Evolutionary conservation across 768 basidiomycete genomes (phyloP).

Genomic region (Rhizopogon rudus): DNA sequence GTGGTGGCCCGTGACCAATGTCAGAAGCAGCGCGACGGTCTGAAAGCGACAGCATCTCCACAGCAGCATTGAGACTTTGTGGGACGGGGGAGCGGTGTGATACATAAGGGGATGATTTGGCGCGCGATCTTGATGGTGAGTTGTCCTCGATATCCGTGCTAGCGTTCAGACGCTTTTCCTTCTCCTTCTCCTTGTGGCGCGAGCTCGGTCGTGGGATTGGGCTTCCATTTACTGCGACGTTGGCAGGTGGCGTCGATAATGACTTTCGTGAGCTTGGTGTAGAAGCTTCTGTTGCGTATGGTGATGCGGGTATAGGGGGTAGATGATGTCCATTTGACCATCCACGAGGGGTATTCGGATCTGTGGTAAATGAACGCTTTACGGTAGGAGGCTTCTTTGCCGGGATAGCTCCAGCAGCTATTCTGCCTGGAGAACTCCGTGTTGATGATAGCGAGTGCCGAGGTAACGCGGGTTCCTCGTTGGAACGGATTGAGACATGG

Average conservation of each 20-base stretch:
- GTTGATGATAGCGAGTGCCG: conserved; percentile 30
- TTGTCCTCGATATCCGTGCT: conserved; percentile 31
- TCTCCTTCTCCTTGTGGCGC: conserved; percentile 28
- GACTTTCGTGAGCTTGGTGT: conserved; percentile 50
- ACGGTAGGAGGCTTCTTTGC: conserved; percentile 24
- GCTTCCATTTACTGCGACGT: conserved; percentile 23
- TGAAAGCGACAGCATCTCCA: conserved; percentile 50
- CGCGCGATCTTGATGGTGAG: conserved; percentile 40
- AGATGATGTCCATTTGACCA: conserved; percentile 40
- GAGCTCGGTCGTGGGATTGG: conserved; percentile 13
- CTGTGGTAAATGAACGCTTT: conserved; percentile 29
- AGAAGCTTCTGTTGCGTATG: conserved; percentile 58
- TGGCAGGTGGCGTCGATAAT: conserved; percentile 25
- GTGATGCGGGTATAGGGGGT: conserved; percentile 67
- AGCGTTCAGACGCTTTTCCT: conserved; percentile 26
- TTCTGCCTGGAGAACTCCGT: conserved; percentile 27
- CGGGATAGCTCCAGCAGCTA: conserved; percentile 16
- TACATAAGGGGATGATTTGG: conserved; percentile 52
- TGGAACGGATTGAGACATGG: conserved; percentile 24
- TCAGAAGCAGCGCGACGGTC: conserved; percentile 26
- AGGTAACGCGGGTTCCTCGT: conserved; percentile 18
- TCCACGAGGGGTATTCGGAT: conserved; percentile 24
- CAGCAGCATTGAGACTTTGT: conserved; percentile 68
- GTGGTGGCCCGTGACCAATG: conserved; percentile 15
- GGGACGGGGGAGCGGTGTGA: conserved; percentile 52